Percentiles rank a stretch among this genome's conserved stretches.
phyloP scores from a whole-genome alignment of 805 yeast species.

The Kodamaea neixiangensis region DNA sequence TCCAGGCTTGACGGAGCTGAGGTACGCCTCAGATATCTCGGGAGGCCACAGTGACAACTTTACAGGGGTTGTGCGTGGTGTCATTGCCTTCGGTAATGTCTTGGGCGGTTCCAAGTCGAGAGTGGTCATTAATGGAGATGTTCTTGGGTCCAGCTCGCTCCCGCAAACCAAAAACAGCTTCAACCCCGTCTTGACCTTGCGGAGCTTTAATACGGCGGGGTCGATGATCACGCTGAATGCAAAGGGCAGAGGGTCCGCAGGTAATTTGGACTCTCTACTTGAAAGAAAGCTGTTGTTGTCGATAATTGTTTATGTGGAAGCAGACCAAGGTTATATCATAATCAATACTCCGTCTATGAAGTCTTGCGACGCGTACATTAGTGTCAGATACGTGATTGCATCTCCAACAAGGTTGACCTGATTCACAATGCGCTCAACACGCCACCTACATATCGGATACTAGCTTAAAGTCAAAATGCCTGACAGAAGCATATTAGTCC shows the following conservation, averaged over 20 bases:
- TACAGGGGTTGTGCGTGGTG: not conserved
- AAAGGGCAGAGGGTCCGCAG: not conserved
- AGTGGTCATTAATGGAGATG: not conserved
- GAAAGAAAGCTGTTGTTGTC: not conserved
- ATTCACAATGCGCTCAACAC: conserved; percentile 1
- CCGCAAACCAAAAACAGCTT: not conserved
- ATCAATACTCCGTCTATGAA: not conserved
- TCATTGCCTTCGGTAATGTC: not conserved
- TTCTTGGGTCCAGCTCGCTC: not conserved
- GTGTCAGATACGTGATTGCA: not conserved
- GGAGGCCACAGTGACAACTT: not conserved
- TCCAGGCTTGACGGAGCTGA: not conserved
- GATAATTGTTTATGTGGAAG: not conserved
- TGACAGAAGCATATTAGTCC: not conserved
- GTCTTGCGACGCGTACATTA: not conserved
- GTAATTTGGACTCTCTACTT: not conserved
- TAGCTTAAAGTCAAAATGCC: conserved; percentile 2
- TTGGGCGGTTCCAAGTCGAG: not conserved
- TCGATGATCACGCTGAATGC: not conserved
- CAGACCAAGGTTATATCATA: not conserved
- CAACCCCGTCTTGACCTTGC: conserved; percentile 5
- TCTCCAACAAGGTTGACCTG: not conserved
- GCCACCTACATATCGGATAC: not conserved
- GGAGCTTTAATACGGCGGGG: not conserved
- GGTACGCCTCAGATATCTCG: conserved; percentile 6